Evolutionary conservation across 345 rosid genomes (phyloP), one percentile per base, ranked within the genome.

Genomic region (Eucalyptus sp.): DNA sequence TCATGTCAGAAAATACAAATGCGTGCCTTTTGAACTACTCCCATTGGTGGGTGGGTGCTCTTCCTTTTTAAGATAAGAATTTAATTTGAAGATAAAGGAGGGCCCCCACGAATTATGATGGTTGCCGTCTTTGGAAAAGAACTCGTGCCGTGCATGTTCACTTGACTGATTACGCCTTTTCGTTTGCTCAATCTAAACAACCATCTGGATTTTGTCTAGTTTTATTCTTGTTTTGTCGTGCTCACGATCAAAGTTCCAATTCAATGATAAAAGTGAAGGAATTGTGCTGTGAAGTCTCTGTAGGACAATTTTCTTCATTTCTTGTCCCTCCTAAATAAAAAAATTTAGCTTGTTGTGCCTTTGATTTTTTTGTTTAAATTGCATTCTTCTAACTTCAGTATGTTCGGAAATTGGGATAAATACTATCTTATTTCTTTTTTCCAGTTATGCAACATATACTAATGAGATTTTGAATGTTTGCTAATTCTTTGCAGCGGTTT

Each of bases 401-500:
- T 60, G 60, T 56, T 56, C 14, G 12, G 66, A 25, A 60, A 60
- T 60, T 60, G 66, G 66, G 31, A 60, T 27, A 27, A 60, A 60
- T 60, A 60, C 66, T 27, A 60, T 60, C 66, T 60, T 60, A 60
- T 60, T 60, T 29, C 15, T 60, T 60, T 29, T 64, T 14, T 15
- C 14, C 1, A 64, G 15, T 37, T 37, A 37, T 37, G 68, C 29
- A 22, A 51, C 46, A n/a, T 1, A 10, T 24, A 18, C 25, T 71
- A 31, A 33, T 12, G 9, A 56, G 10, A 7, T 10, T 22, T 50
- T 13, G 41, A 66, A 58, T 49, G 46, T 25, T 43, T 11, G 84
- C 31, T 27, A 5, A 24, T 51, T 89, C 37, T 43, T 25, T 89
- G 66, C 58, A 97, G 99, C 92, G 98, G 33, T 96, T 97, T 89